Evolutionary conservation across 1,284 basidiomycete species (phyloP).

Genomic region (Marasmius sp.): DNA sequence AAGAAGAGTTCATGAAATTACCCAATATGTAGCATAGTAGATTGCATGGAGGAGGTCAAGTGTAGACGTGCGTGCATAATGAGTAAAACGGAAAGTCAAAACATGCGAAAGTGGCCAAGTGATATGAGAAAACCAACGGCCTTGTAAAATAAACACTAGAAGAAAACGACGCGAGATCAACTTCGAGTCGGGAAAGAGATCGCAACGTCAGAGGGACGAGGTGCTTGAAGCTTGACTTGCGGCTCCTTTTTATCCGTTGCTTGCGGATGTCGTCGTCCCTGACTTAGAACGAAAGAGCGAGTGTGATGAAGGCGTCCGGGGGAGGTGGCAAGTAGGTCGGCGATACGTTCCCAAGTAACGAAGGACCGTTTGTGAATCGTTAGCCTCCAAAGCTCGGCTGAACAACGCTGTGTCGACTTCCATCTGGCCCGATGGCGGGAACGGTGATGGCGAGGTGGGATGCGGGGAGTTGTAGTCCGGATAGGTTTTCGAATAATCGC

Average conservation of each 20-base stretch:
- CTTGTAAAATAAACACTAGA: neutral
- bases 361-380: conserved; percentile 59
- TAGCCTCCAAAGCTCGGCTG: conserved; percentile 66
- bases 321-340: conserved; percentile 50
- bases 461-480: conserved; percentile 67
- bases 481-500: conserved; percentile 75
- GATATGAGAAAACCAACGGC: too few relatives aligned
- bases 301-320: conserved; percentile 64
- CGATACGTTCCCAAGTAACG: conserved; percentile 52
- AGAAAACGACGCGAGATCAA: conserved; percentile 8
- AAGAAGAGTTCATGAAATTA: too few relatives aligned
- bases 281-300: conserved; percentile 65
- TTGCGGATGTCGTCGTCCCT: conserved; percentile 84
- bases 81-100: too few relatives aligned
- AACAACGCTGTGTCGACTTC: conserved; percentile 84
- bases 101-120: too few relatives aligned
- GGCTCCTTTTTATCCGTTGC: conserved; percentile 69
- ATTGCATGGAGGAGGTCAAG: too few relatives aligned
- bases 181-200: conserved; percentile 31
- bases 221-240: conserved; percentile 58
- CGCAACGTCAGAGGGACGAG: conserved; percentile 21
- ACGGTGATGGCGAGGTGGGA: conserved; percentile 80
- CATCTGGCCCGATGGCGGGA: conserved; percentile 70
- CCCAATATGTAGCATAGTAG: too few relatives aligned
- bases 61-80: too few relatives aligned